Percentiles rank a stretch among this genome's conserved stretches.
Conservation (phyloP, 2,329 filamentous ascomycete species). For the Exutisphaerella laricina region DNA sequence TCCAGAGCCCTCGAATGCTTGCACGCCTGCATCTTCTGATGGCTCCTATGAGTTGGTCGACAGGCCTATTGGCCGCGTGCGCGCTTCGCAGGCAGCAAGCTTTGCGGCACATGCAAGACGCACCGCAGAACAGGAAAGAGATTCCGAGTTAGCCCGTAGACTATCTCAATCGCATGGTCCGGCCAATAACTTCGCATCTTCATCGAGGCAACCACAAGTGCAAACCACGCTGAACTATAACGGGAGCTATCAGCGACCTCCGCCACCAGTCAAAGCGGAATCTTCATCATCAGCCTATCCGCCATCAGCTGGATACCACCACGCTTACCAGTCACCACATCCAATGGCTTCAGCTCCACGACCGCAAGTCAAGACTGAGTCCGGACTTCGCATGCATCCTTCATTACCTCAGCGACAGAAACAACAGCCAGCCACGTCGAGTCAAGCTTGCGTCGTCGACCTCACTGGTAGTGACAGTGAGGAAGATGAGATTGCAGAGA, state of each 20-base stretch:
- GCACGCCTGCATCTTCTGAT: constrained; percentile 24
- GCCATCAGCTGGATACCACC: not conserved
- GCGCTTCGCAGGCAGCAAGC: constrained; percentile 12
- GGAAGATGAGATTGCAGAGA: constrained; percentile 27
- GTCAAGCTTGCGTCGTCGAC: constrained; percentile 24
- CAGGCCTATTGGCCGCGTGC: constrained; percentile 10
- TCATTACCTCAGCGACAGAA: constrained; percentile 15
- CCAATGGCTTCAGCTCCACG: not conserved
- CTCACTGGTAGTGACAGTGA: constrained; percentile 31
- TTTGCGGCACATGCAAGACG: constrained; percentile 12
- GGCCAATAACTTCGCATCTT: constrained; percentile 11
- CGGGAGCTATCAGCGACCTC: constrained; percentile 24
- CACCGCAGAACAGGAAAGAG: constrained; percentile 18
- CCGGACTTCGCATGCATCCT: constrained; percentile 5
- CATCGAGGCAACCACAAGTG: constrained; percentile 23
- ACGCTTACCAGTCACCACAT: not conserved
- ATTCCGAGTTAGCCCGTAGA: constrained; percentile 25
- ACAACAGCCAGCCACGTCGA: not conserved
- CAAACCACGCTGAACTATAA: constrained; percentile 30
- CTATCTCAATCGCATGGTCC: constrained; percentile 20
- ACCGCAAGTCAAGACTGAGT: constrained; percentile 11
- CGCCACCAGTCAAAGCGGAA: constrained; percentile 14
- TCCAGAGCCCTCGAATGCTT: constrained; percentile 25
- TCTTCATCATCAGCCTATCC: constrained; percentile 9
- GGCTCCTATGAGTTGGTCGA: constrained; percentile 22